Evolutionary conservation across 257 asterid genomes (phyloP), one percentile per base, ranked within the genome.

Genomic region (Solanum bulbocastanum): DNA sequence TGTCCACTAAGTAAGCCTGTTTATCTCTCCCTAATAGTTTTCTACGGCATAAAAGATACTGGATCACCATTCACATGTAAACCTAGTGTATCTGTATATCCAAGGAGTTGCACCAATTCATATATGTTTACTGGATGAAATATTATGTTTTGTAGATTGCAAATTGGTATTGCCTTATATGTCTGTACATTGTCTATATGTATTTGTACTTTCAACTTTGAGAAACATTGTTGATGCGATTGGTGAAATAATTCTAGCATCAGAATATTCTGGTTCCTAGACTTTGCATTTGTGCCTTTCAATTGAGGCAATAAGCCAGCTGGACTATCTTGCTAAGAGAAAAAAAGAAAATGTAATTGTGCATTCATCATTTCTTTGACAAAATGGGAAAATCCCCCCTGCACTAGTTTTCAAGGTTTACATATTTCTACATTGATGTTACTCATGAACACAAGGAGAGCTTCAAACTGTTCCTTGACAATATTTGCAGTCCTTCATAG

Each of bases 1-100:
- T 96, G 98, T 90, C 98, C 98, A 88, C 85, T 96, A 39, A 95
- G 98, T 95, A 91, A 92, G 96, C 73, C 85, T 14, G 42, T 82
- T 49, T 49, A 10, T 82, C 44, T 46, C 30, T 49, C 9, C 69
- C 6, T 27, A 1, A 49, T 79, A 42, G 25, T 25, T 79, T 76
- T 30, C 16, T 42, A 36, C 25, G 39, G 23, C 65, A 42, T 42
- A 46, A 46, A 32, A 49, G 32, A 25, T 82, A 16, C 40, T 49
- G 69, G 35, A 82, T 49, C 40, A 27, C 44, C 44, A 18, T 49
- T 82, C 30, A 2, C 86, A 32, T 49, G 69, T 49, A 49, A 82
- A 82, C 69, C 27, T 18, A 33, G 30, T 32, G 8, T 82, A 82
- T 44, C 32, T 81, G 69, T n/a, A 49, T 30, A 32, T 49, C 30